These are phyloP conservation scores for Hymenoscyphus scutula DNA, from an alignment of 2,329 filamentous ascomycete genomes.

Conservation along the genomic window DNA sequence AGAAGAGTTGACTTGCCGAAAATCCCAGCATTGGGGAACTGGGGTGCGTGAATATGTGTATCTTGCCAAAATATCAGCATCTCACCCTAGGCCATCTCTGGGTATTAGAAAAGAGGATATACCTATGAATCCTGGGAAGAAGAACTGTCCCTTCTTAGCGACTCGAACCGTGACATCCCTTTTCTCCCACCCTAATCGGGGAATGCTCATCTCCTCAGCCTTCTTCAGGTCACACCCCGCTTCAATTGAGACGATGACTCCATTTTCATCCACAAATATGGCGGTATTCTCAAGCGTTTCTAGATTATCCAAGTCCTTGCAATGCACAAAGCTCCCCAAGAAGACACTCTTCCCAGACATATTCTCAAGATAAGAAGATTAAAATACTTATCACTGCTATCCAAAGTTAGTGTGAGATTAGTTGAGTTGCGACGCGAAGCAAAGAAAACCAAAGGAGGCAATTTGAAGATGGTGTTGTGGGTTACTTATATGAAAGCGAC, in stretches of 20 bases:
- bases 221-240: constrained; percentile 32
- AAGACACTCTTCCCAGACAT: constrained; percentile 44
- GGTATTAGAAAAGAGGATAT: constrained; percentile 17
- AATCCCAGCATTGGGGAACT: constrained; percentile 91
- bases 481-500: too few relatives aligned
- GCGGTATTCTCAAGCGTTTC: constrained; percentile 47
- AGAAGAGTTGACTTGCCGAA: constrained; percentile 92
- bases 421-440: too few relatives aligned
- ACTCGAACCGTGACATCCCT: constrained; percentile 24
- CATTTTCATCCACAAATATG: constrained; percentile 51
- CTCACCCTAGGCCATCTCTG: not conserved
- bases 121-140: constrained; percentile 83
- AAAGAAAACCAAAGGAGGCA: too few relatives aligned
- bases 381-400: not conserved
- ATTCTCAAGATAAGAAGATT: not conserved
- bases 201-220: constrained; percentile 36
- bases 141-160: constrained; percentile 59
- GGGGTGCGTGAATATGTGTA: constrained; percentile 91
- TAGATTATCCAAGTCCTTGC: constrained; percentile 45
- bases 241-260: constrained; percentile 44
- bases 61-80: constrained; percentile 52
- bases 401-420: too few relatives aligned
- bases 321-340: constrained; percentile 61
- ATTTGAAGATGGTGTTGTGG: too few relatives aligned
- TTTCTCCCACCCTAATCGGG: constrained; percentile 36